Evolutionary conservation across 129 eudicot species (phyloP).

Genomic region (Saposhnikovia divaricata): DNA sequence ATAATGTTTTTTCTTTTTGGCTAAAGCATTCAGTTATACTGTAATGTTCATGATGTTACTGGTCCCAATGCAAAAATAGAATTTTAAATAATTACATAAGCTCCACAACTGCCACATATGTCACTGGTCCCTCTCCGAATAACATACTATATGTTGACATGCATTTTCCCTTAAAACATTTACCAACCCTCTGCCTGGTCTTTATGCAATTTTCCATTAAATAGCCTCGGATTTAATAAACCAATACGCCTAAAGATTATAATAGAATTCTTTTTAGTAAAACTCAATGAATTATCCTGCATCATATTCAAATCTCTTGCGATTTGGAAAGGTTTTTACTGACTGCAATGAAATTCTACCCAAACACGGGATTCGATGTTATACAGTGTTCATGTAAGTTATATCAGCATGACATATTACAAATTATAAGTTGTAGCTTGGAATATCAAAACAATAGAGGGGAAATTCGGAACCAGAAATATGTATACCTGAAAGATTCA

Average conservation of each 20-base stretch:
- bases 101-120: not conserved
- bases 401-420: not conserved
- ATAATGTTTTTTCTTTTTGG: too few species aligned
- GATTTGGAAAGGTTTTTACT: not conserved
- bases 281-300: not conserved
- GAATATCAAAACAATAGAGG: too few species aligned
- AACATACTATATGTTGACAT: not conserved
- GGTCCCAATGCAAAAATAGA: not conserved
- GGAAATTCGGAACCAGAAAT: not conserved
- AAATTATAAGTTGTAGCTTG: not conserved
- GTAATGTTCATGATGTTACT: not conserved
- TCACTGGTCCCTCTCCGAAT: not conserved
- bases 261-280: too few species aligned
- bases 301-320: not conserved
- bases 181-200: not conserved
- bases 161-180: not conserved
- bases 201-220: too few species aligned
- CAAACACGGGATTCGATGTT: not conserved
- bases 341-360: not conserved
- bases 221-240: too few species aligned
- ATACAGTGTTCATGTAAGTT: not conserved
- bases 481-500: constrained; percentile 65
- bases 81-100: not conserved
- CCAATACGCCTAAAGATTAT: too few species aligned
- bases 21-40: not conserved